Evolutionary conservation across 331 rosid species (phyloP), one percentile per base, ranked within the genome.

Genomic region (Cydonia oblonga): DNA sequence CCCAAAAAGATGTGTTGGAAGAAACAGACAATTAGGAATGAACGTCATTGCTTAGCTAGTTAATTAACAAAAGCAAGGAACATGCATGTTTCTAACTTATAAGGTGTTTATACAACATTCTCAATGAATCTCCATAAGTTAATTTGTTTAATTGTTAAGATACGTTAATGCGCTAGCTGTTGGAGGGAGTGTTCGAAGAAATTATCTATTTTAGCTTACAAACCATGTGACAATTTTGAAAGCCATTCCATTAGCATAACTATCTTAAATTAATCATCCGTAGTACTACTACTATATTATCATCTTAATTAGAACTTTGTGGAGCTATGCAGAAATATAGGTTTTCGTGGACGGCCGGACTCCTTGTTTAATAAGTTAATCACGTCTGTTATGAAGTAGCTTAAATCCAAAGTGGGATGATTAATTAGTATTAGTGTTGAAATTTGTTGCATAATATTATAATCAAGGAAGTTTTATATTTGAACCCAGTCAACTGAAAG

Each of bases 41-140:
- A 69, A 51, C 71, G 71, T 76, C 80, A 68, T 53, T 68, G 80
- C 70, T 76, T 61, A 68, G 44, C 38, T 12, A 60, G 28, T 56
- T 38, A 28, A 42, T 58, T 24, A 58, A 24, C 4, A 38, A 38
- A 38, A 10, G 13, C 13, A 58, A 23, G 42, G 15, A 56, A 22
- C 61, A 15, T 44, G 20, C 9, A 38, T 6, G 35, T 23, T 65
- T 67, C 71, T 44, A 38, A 38, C 42, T 44, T 18, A 22, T 24
- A 5, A 67, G 16, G 58, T 44, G 71, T 30, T 9, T 10, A 35
- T n/a, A 19, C 26, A 38, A 38, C 13, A 29, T 40, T 18, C n/a
- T 22, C 61, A 49, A 26, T 51, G 61, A 56, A 51, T 51, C 60
- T 20, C 51, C 59, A 68, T 15, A 38, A 46, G 9, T 5, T 67